Base-by-base conservation (phyloP, 306 rosid genomes). In the Glycine soja region DNA sequence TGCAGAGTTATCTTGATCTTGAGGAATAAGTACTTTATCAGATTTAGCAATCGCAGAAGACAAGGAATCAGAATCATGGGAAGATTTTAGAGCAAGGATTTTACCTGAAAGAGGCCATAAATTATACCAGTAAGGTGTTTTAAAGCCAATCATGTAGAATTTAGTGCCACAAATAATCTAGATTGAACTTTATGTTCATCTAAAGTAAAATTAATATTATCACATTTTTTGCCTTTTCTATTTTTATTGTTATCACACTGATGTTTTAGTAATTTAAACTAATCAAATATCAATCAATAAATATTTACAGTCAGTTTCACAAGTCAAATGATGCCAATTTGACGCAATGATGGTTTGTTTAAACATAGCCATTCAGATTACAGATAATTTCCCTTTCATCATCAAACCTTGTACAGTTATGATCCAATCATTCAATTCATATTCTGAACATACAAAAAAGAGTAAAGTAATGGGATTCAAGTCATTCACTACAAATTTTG, bases 1-100 rank as follows among this genome's bases (percentile, higher is more conserved):
- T 72, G 84, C 68, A 82, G 97, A 65, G 81, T 88, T 90, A 80
- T 81, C 91, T 68, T 80, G 86, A 74, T 83, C 87, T 46, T 88
- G 94, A 74, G 98, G 97, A 83, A 87, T 88, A 63, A 90, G 90
- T 38, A 90, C 83, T 82, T 93, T 90, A 76, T 91, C 88, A 19
- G 97, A 91, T 47, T 91, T 91, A 70, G 98, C 82, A 36, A 88
- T 85, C 2, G 74, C 79, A 74, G 91, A 83, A 63, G 98, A 90
- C 40, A 82, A 63, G 54, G 90, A 82, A 71, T 91, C 93, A 77
- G 99, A 91, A 83, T 92, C 94, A 43, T 54, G 86, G 32, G 90
- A 85, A 76, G 86, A 67, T 72, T 89, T 96, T 80, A 84, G 83
- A 16, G 82, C 80, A 80, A 84, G 90, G 77, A 83, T 86, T 88